Evolutionary conservation across 1,284 basidiomycete genomes (phyloP), one percentile per base, ranked within the genome.

Genomic region (Rhodotorula mucilaginosa): DNA sequence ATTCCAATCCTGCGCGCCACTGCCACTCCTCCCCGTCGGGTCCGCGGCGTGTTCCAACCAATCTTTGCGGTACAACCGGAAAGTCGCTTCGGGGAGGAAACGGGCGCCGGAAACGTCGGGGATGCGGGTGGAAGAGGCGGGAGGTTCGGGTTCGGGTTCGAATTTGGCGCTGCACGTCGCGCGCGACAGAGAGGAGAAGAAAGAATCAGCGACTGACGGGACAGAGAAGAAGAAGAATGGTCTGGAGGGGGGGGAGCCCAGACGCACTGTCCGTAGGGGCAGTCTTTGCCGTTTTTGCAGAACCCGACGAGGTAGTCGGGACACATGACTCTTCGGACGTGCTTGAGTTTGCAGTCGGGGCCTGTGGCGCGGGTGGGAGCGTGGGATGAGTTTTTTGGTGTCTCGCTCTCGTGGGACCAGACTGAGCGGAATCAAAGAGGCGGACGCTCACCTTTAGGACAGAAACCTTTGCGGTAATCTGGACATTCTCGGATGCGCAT

Each of bases 401-500:
- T 34, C 34, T 34, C 8, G 3, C 34, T 34, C 8, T 34, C 34
- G 26, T 26, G 26, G 26, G 26, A 26, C 26, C 26, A 26, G 26
- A 26, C 26, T 26, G 26, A 26, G 26, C 26, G 26, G 26, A 70
- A 52, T 39, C 39, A 10, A n/a, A 21, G 44, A 16, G 21, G 13
- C 18, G 13, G 59, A 1, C 16, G n/a, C 65, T 52, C 16, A 93
- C 92, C 93, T 71, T 93, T 84, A 80, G 89, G 90, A 81, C 97
- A 99, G 81, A 99, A 99, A 0, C 97, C 97, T 72, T 97, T 85
- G 75, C 91, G 90, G 81, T 97, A 99, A 81, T 95, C 92, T 61
- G 94, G 93, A 80, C 97, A 99, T 80, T 97, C 93, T 51, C 80
- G 73, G 23, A 81, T 74, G 39, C 94, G 89, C 78, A 89, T 89